These are phyloP conservation scores for Sporothrix dimorphospora DNA, from an alignment of 2,329 filamentous ascomycete species.

Conservation along the genomic window DNA sequence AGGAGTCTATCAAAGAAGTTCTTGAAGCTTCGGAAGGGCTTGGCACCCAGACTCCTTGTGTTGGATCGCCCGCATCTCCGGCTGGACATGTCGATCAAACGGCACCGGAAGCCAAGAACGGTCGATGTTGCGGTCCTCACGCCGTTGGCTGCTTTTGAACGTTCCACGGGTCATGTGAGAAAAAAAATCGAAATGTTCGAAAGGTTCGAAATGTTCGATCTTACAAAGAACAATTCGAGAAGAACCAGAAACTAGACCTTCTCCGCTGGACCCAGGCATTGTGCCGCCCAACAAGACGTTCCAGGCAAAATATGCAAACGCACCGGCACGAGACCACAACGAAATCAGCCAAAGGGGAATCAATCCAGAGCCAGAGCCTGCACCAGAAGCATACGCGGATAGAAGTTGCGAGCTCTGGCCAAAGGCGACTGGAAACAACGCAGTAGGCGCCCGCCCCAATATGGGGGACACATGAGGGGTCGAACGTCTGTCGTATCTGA, in stretches of 20 bases:
- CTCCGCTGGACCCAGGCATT: background rate
- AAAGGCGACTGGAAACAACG: background rate
- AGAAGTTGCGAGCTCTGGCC: background rate
- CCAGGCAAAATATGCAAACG: background rate
- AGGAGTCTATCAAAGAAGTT: conserved; percentile 3
- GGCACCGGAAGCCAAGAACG: background rate
- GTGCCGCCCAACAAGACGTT: background rate
- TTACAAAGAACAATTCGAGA: conserved; percentile 7
- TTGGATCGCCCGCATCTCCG: conserved; percentile 9
- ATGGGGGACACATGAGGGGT: background rate
- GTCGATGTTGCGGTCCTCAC: background rate
- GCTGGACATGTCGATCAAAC: conserved; percentile 9
- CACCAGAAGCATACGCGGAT: background rate
- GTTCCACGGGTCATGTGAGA: background rate
- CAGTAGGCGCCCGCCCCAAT: background rate
- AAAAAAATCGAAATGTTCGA: background rate
- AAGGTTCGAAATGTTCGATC: background rate
- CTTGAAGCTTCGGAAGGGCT: conserved; percentile 11
- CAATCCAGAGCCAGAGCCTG: background rate
- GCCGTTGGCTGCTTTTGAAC: background rate
- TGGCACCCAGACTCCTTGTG: conserved; percentile 12
- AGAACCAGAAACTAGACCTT: background rate
- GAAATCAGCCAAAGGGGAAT: background rate
- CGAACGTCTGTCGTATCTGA: background rate
- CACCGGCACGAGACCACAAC: background rate